Evolutionary conservation across 1,139 yeast species (phyloP), one percentile per base, ranked within the genome.

Genomic region (Pichia sp.): DNA sequence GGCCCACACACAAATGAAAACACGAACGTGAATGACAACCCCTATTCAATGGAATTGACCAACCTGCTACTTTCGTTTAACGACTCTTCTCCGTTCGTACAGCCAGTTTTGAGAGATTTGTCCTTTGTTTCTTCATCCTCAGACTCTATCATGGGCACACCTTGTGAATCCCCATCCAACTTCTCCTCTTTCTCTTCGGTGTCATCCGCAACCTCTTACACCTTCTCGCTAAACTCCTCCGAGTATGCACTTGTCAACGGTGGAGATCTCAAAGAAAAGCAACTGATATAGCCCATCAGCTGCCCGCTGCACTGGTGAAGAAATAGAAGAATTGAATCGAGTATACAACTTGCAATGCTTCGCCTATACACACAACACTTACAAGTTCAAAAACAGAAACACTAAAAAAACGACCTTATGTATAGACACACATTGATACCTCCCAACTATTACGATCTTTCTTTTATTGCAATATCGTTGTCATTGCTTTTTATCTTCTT

Each of bases 121-220:
- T 57, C 62, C 7, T 34, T 47, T 12, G 20, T 30, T 3, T 38
- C 51, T 4, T 17, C 41, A 6, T 38, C 51, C n/a, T 50, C 41
- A 5, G 53, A 50, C 14, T 56, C 59, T 7, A 49, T 51, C 1
- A 57, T 61, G 8, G 60, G 61, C 3, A 61, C 68, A 0, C 63
- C 67, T 16, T 64, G 61, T 54, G 63, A 63, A 43, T 67, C 70
- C 4, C 69, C 70, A 7, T 65, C 69, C 16, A 65, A 65, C 49
- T 65, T 64, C 47, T 67, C 71, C 1, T 65, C 69, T 6, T 68
- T 66, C 55, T 64, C 69, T 14, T 67, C 71, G 2, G 58, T 63
- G 5, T 68, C 70, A 20, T 65, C 69, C 9, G 64, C 63, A 48
- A 66, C 69, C 1, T 65, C 70, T 2, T 65, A 61, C 48, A 47